A percentile compares a stretch with the other conserved stretches of the same genome.
Evolutionary conservation across 805 yeast genomes (phyloP).

Genomic region (Vanderwaltozyma yarrowii): DNA sequence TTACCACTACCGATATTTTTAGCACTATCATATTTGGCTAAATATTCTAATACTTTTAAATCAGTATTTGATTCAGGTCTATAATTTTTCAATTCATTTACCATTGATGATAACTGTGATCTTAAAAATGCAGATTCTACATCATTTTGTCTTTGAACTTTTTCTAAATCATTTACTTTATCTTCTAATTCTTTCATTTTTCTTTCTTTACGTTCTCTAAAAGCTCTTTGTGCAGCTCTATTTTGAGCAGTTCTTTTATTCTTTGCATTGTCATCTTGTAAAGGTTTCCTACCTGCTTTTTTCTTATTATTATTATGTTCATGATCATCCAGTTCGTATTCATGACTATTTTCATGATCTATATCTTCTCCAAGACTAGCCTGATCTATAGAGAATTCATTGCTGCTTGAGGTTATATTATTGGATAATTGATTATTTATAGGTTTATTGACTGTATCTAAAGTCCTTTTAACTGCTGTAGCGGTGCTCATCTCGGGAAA

Average conservation of each 20-base stretch:
- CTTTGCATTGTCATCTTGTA: slow-evolving; percentile 53
- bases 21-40: slow-evolving; percentile 11
- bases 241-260: slow-evolving; percentile 90
- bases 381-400: too few relatives aligned
- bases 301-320: neutral
- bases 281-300: slow-evolving; percentile 2
- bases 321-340: too few relatives aligned
- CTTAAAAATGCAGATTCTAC: slow-evolving; percentile 68
- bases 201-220: slow-evolving; percentile 83
- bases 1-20: neutral
- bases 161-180: slow-evolving; percentile 64
- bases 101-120: slow-evolving; percentile 65
- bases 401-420: too few relatives aligned
- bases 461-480: too few relatives aligned
- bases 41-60: slow-evolving; percentile 19
- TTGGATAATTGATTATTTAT: too few relatives aligned
- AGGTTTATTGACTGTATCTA: too few relatives aligned
- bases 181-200: slow-evolving; percentile 80
- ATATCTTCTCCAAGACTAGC: neutral
- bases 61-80: slow-evolving; percentile 32
- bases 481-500: too few relatives aligned
- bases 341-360: too few relatives aligned
- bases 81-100: slow-evolving; percentile 57
- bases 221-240: slow-evolving; percentile 95
- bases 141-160: slow-evolving; percentile 53